Base-by-base conservation (phyloP, 2,329 filamentous ascomycete genomes). In the Cordyceps fumosorosea region DNA sequence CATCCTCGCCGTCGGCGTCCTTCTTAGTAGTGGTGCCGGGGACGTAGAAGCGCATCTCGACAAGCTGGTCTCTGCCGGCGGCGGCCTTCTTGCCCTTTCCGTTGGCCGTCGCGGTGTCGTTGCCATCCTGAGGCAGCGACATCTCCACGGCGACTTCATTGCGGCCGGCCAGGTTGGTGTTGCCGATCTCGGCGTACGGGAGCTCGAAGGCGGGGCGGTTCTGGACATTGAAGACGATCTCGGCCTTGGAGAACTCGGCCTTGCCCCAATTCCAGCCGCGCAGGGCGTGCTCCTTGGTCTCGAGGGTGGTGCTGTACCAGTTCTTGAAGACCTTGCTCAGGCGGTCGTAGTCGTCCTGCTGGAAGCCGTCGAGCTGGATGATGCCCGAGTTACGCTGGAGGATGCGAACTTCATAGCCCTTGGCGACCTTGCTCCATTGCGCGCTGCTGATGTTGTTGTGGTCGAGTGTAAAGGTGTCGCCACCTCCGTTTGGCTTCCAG, bases 181-280 rank as follows among this genome's bases (percentile, higher is more conserved):
- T 99, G 63, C 90, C 93, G 68, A 99, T 96, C 75, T 99, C 95
- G 53, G 92, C 90, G 78, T 98, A 99, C 14, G 96, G 93, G 5
- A 99, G 88, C 76, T 98, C 95, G 75, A 99, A 99, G 5, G 93
- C 91, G 3, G 95, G 95, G 69, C 92, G 87, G 76, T 97, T 99
- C 73, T 96, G 92, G 44, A 99, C 95, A 74, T 93, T 98, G 81
- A 99, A 99, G 34, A 90, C 85, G 62, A 99, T 85, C 78, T 99
- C 95, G 60, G 92, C 89, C 77, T 98, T 96, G 65, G 89, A 89
- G 73, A 99, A 96, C 71, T 99, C 95, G 66, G 91, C 91, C 78
- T 98, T 99, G 70, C 95, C 95, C 96, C 95, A 99, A 75, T 99
- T 99, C 95, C 95, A 99, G 62, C 95, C 95, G 68, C 95, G 87